Base-by-base conservation (phyloP, 2,329 filamentous ascomycete species). In the Lizonia empirigonia region DNA sequence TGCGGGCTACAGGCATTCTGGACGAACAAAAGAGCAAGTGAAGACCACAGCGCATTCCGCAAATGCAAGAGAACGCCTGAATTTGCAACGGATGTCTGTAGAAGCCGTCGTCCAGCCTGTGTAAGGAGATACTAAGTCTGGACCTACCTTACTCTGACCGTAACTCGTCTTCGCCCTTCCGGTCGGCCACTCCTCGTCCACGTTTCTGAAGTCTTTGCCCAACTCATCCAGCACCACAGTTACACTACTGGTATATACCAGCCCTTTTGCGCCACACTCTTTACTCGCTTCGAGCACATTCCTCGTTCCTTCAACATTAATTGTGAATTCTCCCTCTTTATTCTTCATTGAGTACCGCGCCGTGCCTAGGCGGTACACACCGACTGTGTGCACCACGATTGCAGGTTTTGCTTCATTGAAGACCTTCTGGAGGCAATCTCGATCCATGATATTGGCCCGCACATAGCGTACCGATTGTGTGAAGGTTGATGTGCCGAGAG, bases 161-260 rank as follows among this genome's bases (percentile, higher is more conserved):
- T 97, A 97, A 74, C 92, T 87, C 60, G 85, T 76, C 53, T 82
- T 82, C 24, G 89, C 89, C 37, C 85, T 81, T 44, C 94, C 86
- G 40, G 88, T 81, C 22, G 90, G 90, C 81, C 88, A 91, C 37
- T 82, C 79, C 79, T 97, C 93, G 73, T 92, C 88, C 59, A 90
- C 91, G 71, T 96, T 92, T 71, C 86, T 82, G 70, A 95, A 82
- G 71, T 96, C 89, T 54, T 78, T 83, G 55, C 81, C 78, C 22
- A 78, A 47, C 62, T 92, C 92, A 75, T 97, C 91, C 69, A 89
- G 88, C 58, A 96, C 80, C 55, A 96, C 88, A 54, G 91, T 95
- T 44, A 90, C 89, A 45, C 89, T 94, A 73, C 89, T 94, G 15
- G 93, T 97, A 76, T 93, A 96, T 37, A 97, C 90, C 58, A 97